Conservation (phyloP, 257 asterid species). For the Fraxinus excelsior region DNA sequence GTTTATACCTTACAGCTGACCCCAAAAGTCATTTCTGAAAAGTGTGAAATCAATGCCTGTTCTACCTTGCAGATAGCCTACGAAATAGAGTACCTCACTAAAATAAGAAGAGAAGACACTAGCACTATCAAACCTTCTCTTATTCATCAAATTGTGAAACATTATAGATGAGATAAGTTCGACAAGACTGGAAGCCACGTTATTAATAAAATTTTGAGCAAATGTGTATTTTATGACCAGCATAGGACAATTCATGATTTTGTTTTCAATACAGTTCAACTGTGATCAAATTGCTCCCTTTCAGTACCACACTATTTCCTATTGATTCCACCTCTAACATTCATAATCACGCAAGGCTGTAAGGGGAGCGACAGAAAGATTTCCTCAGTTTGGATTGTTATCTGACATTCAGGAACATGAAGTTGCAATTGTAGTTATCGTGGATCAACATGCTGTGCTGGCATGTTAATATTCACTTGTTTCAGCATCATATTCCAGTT, state of each 20-base stretch:
- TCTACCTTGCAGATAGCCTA: not conserved
- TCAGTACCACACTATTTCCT: not conserved
- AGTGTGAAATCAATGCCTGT: not conserved
- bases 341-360: not conserved
- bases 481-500: not conserved
- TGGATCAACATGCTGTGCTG: not conserved
- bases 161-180: not conserved
- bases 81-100: not conserved
- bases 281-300: not conserved
- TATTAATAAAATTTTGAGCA: not conserved
- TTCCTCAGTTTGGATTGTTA: not conserved
- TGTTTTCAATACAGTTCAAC: not conserved
- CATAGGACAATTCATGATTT: not conserved
- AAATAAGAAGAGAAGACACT: not conserved
- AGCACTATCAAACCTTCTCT: not conserved
- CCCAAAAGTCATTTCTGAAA: not conserved
- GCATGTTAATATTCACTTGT: not conserved
- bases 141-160: constrained; percentile 1
- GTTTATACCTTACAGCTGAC: not conserved
- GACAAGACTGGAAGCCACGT: not conserved
- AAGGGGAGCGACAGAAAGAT: not conserved
- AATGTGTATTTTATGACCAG: not conserved
- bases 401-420: not conserved
- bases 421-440: not conserved
- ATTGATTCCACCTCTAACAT: not conserved